Evolutionary conservation across 1,139 yeast genomes (phyloP).

Genomic region (Geotrichum restrictum): DNA sequence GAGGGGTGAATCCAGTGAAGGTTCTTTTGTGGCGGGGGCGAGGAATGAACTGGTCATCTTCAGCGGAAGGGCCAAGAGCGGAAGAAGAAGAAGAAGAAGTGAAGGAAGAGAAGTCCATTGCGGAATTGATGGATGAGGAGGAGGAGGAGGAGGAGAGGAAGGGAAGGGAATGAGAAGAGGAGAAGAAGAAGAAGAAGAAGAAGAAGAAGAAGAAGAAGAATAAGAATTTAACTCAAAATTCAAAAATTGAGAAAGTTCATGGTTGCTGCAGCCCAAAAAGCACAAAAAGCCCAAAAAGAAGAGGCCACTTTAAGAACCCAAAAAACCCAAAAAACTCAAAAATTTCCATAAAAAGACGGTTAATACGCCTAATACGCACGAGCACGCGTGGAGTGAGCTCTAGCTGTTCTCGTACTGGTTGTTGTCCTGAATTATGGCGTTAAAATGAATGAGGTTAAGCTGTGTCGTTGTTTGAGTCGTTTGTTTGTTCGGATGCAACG

Average conservation of each 20-base stretch:
- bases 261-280: no score
- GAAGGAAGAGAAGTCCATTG: constrained; percentile 16
- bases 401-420: no score
- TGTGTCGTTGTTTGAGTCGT: no score
- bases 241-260: no score
- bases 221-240: neutral
- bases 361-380: no score
- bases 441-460: no score
- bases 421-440: no score
- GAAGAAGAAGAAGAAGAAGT: no score
- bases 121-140: neutral
- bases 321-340: neutral
- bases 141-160: neutral
- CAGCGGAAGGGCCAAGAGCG: constrained; percentile 2
- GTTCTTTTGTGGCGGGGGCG: constrained; percentile 49
- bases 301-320: neutral
- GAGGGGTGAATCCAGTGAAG: constrained; percentile 85
- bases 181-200: constrained; percentile 1
- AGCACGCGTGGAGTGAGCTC: no score
- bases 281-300: no score
- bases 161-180: neutral
- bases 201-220: neutral
- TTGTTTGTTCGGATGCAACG: no score
- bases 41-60: constrained; percentile 17
- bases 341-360: no score